Evolutionary conservation across 805 yeast species (phyloP), one percentile per base, ranked within the genome.

Genomic region (Schizosaccharomyces lindneri): DNA sequence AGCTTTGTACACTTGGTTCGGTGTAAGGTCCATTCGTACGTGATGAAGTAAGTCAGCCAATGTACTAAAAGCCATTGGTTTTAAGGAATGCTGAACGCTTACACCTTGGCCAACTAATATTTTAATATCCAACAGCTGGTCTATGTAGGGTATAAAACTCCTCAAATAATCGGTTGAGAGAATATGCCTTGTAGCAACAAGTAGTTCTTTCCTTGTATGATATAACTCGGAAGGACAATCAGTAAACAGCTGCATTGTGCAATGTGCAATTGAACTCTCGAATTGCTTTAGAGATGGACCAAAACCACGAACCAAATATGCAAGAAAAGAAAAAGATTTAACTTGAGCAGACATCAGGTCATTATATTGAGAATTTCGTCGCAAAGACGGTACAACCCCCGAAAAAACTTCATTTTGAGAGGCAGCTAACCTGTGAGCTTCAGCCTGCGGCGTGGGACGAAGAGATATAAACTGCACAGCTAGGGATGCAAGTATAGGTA

Each of bases 31-130:
- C 60, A 82, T 79, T 65, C 97, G 81, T 2, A 90, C 93, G 68
- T 87, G 87, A 68, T 93, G 97, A 62, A 93, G 85, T 67, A 94
- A 83, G 68, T 93, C 99, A 0, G 98, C 97, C 60, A 93, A 90
- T 17, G 94, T 87, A 46, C 94, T 85, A 70, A 89, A 93, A 0
- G 97, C 97, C 68, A 93, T 74, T 0, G 97, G 97, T 65, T 65
- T 77, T 62, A 93, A 76, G 0, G 94, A 86, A 70, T 89, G 97
- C 68, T 81, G 82, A 1, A 93, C 84, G 0, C 98, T 93, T 61
- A 93, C 77, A 0, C 97, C 97, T 65, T 84, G 87, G 43, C 98
- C 97, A 61, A 93, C 81, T 61, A 94, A 75, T 2, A 93, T 87
- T 65, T 81, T 79, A 66, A 89, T 95, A 70, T 90, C 89, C 65